Percentiles rank a stretch among this genome's conserved stretches.
These are phyloP conservation scores for Ramaria sp. DNA, from an alignment of 768 basidiomycete species.

Conservation along the genomic window DNA sequence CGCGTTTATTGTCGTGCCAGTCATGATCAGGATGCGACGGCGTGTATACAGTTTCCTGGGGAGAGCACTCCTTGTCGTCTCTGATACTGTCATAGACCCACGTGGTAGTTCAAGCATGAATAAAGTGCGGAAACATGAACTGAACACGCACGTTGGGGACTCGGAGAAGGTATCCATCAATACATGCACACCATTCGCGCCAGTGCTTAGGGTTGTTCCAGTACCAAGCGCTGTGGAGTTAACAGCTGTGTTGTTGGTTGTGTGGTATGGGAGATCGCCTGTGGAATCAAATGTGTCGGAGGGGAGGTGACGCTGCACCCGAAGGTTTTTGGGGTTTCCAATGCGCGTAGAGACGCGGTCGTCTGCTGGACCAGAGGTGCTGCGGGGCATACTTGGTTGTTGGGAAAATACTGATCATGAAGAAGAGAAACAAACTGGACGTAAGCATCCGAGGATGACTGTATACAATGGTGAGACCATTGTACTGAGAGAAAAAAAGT, in stretches of 20 bases:
- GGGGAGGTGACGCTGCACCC: background rate
- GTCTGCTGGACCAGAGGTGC: background rate
- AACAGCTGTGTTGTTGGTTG: background rate
- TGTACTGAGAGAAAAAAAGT: background rate
- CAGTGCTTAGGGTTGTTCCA: background rate
- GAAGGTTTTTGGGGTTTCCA: background rate
- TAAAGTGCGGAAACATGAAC: background rate
- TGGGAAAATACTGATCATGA: background rate
- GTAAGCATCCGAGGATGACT: background rate
- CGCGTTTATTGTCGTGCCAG: background rate
- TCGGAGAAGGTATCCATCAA: background rate
- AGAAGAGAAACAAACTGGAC: background rate
- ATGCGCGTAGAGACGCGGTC: background rate
- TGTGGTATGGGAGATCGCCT: background rate
- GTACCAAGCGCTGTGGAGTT: background rate
- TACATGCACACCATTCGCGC: background rate
- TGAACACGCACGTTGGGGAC: background rate
- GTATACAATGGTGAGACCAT: background rate
- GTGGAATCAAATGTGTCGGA: background rate
- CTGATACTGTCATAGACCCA: background rate
- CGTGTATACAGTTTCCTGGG: background rate
- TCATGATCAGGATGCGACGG: background rate
- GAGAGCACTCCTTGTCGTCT: background rate
- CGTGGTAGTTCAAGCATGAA: background rate
- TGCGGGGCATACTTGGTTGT: background rate